Base-by-base conservation (phyloP, 2,329 filamentous ascomycete species). In the Periconia macrospinosa region DNA sequence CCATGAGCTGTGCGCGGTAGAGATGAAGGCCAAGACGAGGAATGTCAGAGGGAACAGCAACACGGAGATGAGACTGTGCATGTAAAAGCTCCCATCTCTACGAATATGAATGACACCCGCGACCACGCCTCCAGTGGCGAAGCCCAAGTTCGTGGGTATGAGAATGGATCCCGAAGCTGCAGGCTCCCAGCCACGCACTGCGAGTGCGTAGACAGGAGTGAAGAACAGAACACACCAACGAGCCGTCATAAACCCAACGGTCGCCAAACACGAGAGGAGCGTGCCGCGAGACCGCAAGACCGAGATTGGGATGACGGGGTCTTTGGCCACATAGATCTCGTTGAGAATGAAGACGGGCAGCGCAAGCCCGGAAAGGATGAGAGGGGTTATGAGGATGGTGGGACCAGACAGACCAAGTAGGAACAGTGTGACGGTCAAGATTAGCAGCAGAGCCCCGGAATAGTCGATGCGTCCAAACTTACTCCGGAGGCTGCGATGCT, bases 151-250 rank as follows among this genome's bases (percentile, higher is more conserved):
- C 0, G 91, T 94, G 0, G 91, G 90, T 45, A 95, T 84, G 7
- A 95, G 81, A 35, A 93, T 87, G 3, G 88, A 82, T 2, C 91
- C 91, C 2, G 90, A 88, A 1, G 84, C 78, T 1, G 89, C 87
- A 0, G 89, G 87, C 1, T 81, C 75, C 76, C 88, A 88, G 51
- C 84, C 84, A 2, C 87, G 84, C 1, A 94, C 87, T 3, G 89
- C 88, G 53, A 94, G 85, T 33, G 90, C 88, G 63, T 91, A 92
- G 42, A 91, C 85, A 0, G 91, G 91, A 0, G 87, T 83, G 73
- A 91, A 95, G 77, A 92, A 94, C 8, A 95, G 79, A 1, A 95
- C 81, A 7, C 81, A 82, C 91, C 90, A 95, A 53, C 91, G 86
- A 1, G 88, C 82, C 68, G 89, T 86, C 89, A 95, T 93, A 69